Conservation (phyloP, 768 basidiomycete species). For the Amanita exitialis region DNA sequence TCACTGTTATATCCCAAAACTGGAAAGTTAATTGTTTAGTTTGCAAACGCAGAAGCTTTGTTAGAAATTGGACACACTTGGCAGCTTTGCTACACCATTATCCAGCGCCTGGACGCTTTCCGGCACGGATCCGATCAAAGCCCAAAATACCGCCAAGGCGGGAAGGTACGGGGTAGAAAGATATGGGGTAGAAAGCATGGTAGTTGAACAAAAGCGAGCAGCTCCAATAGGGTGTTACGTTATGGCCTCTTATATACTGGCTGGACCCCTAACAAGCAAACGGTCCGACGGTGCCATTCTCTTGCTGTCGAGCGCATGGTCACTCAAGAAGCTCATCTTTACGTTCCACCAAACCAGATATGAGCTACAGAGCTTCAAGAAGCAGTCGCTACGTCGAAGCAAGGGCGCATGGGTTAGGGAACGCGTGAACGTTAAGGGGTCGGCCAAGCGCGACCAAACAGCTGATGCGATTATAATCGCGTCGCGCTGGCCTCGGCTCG, state of each 20-base stretch:
- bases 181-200: not conserved
- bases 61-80: slow-evolving; percentile 17
- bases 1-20: slow-evolving; percentile 59
- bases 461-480: too few relatives aligned
- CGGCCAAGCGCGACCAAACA: too few relatives aligned
- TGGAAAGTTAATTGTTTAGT: slow-evolving; percentile 12
- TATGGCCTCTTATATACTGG: too few relatives aligned
- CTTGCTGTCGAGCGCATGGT: too few relatives aligned
- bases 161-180: not conserved
- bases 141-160: slow-evolving; percentile 2
- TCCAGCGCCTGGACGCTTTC: slow-evolving; percentile 15
- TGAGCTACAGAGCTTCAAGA: not conserved
- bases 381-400: too few relatives aligned
- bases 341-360: too few relatives aligned
- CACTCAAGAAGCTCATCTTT: too few relatives aligned
- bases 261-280: too few relatives aligned
- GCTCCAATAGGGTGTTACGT: not conserved
- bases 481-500: too few relatives aligned
- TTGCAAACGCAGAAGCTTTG: not conserved
- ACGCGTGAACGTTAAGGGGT: too few relatives aligned
- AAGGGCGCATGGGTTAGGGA: too few relatives aligned
- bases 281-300: too few relatives aligned
- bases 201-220: not conserved
- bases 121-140: slow-evolving; percentile 8
- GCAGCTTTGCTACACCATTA: slow-evolving; percentile 27